A percentile compares a stretch with the other conserved stretches of the same genome.
Evolutionary conservation across 352 stramenopile species (phyloP).

Genomic region (Elongisporangium prolatum): DNA sequence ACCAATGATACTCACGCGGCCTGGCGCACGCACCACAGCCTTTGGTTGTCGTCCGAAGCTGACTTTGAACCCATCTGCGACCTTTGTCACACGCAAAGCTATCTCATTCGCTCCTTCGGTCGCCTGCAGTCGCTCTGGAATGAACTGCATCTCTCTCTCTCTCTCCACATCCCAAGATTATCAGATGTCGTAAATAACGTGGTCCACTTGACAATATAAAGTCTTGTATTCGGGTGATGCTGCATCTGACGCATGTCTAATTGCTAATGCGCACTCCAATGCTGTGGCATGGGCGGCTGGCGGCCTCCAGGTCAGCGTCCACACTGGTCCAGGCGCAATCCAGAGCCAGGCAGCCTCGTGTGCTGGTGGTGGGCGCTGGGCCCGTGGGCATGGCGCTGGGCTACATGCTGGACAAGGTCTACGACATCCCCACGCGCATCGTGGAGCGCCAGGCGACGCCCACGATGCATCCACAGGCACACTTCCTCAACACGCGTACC

Average conservation of each 20-base stretch:
- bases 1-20: slow-evolving; percentile 84
- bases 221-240: not conserved
- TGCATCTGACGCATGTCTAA: not conserved
- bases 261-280: not conserved
- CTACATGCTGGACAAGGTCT: slow-evolving; percentile 70
- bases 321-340: not conserved
- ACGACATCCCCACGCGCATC: slow-evolving; percentile 60
- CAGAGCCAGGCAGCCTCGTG: slow-evolving; percentile 21
- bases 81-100: not conserved
- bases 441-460: slow-evolving; percentile 70
- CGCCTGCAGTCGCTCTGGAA: not conserved
- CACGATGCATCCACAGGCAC: slow-evolving; percentile 90
- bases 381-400: slow-evolving; percentile 64
- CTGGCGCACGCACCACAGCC: slow-evolving; percentile 51
- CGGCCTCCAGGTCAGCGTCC: not conserved
- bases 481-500: slow-evolving; percentile 93
- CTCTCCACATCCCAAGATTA: not conserved
- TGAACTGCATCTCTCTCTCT: not conserved
- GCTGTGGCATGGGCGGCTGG: slow-evolving; percentile 7
- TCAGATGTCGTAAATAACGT: not conserved
- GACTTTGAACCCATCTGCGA: slow-evolving; percentile 23
- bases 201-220: not conserved
- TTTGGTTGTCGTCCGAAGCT: slow-evolving; percentile 20
- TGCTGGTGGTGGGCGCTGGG: slow-evolving; percentile 73
- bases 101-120: not conserved